Base-by-base conservation (phyloP, 257 asterid species). In the Orobanche coerulescens region DNA sequence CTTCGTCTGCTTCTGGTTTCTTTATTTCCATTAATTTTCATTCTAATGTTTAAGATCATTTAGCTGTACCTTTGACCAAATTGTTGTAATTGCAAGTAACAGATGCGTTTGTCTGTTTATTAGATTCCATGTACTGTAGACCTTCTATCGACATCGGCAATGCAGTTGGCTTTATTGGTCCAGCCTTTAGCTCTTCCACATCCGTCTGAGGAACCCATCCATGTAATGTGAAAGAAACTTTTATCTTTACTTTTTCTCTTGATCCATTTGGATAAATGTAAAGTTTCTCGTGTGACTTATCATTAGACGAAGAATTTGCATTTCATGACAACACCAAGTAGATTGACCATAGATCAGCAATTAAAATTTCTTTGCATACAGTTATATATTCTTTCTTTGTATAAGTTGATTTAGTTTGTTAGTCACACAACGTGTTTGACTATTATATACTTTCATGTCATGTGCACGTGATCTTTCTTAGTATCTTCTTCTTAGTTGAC, bases 141-240 rank as follows among this genome's bases (percentile, higher is more conserved):
- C 68, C 88, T 93, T 68, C 75, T 93, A 76, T 87, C 96, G 30
- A 93, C 99, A 68, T 89, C 97, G 44, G 95, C 94, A 36, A 89
- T 93, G 97, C 97, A 85, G 76, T 72, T 87, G 83, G 90, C 95
- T 73, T 77, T 93, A 61, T 72, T 89, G 85, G 99, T 93, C 70
- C 99, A 93, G 82, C 99, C 99, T 66, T 73, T 93, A 73, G 95
- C 99, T 66, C 95, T 93, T 58, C 88, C 94, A 43, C 95, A 93
- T 78, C 93, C 97, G 24, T 87, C 96, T 33, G 99, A 93, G 83
- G 99, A 93, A 72, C 90, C 96, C 34, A 84, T 93, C 74, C 96
- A 90, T 40, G 99, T 93, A 89, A 75, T 73, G 48, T 57, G 56
- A 53, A 70, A 67, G 47, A 58, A 60, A 61, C 51, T 26, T 7